Evolutionary conservation across 768 basidiomycete genomes (phyloP).

Genomic region (Collybiopsis confluens): DNA sequence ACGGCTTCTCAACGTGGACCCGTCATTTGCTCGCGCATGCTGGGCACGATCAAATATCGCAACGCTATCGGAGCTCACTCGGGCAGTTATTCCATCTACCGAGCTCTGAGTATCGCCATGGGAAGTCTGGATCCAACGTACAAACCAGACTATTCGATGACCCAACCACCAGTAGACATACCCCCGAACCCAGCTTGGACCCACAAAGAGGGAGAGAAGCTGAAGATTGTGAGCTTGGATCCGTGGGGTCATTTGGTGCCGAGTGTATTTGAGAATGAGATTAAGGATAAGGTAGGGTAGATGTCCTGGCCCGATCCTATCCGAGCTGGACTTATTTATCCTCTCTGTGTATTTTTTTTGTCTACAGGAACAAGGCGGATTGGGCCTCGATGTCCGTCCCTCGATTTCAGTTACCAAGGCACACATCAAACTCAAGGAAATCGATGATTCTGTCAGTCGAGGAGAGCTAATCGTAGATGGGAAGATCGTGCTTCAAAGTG

Average conservation of each 20-base stretch:
- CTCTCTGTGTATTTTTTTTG: too few relatives aligned
- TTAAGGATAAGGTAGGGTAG: constrained; percentile 32
- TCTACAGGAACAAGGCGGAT: constrained; percentile 3
- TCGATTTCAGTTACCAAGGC: constrained; percentile 92
- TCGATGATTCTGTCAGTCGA: constrained; percentile 74
- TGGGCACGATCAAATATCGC: constrained; percentile 79
- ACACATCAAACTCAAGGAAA: constrained; percentile 91
- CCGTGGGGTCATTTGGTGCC: constrained; percentile 91
- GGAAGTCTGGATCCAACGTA: constrained; percentile 73
- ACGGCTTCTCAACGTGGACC: constrained; percentile 71
- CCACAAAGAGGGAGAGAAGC: constrained; percentile 32
- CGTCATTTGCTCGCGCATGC: constrained; percentile 82
- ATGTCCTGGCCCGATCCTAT: neutral
- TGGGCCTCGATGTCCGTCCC: constrained; percentile 81
- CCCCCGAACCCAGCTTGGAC: constrained; percentile 77
- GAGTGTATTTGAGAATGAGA: constrained; percentile 58
- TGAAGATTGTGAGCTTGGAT: constrained; percentile 89
- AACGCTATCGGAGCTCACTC: constrained; percentile 94
- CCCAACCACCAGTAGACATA: constrained; percentile 81
- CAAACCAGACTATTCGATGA: constrained; percentile 78
- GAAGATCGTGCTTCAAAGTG: constrained; percentile 70
- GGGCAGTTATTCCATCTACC: constrained; percentile 93
- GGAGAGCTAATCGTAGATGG: constrained; percentile 80
- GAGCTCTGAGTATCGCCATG: constrained; percentile 90
- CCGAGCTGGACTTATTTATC: too few relatives aligned